Percentiles rank a stretch among this genome's conserved stretches.
Conservation (phyloP, 1,284 basidiomycete genomes). For the Sanghuangporus weigelae region DNA sequence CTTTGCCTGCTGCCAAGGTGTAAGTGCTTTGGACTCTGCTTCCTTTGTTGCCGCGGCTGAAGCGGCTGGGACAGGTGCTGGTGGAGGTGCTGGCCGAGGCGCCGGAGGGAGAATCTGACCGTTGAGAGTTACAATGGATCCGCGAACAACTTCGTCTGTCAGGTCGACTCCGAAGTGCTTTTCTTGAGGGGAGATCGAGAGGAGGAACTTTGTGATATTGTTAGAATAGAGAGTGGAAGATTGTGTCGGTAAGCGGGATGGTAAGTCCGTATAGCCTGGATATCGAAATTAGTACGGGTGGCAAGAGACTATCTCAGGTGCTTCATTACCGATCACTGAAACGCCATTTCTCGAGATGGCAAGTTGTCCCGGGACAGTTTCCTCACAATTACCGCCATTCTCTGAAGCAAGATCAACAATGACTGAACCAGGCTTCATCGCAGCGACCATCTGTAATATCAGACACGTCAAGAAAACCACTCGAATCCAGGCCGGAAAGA, state of each 20-base stretch:
- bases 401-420: conserved; percentile 83
- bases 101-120: conserved; percentile 62
- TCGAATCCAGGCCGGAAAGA: background rate
- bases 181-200: conserved; percentile 64
- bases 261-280: conserved; percentile 73
- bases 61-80: conserved; percentile 41
- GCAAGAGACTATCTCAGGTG: background rate
- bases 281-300: conserved; percentile 5
- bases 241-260: conserved; percentile 79
- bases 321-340: conserved; percentile 65
- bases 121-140: conserved; percentile 70
- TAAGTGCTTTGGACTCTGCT: conserved; percentile 56
- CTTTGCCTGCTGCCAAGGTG: conserved; percentile 77
- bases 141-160: conserved; percentile 78
- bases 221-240: conserved; percentile 85
- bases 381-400: conserved; percentile 79
- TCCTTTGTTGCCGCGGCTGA: conserved; percentile 38
- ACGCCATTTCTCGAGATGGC: conserved; percentile 59
- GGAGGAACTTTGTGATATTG: conserved; percentile 82
- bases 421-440: conserved; percentile 85
- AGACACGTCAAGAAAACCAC: background rate
- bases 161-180: conserved; percentile 62
- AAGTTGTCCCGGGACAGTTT: conserved; percentile 71
- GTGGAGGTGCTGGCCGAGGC: conserved; percentile 58
- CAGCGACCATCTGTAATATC: conserved; percentile 57